Evolutionary conservation across 169 alveolate genomes (phyloP).

Genomic region (Theileria sp.): DNA sequence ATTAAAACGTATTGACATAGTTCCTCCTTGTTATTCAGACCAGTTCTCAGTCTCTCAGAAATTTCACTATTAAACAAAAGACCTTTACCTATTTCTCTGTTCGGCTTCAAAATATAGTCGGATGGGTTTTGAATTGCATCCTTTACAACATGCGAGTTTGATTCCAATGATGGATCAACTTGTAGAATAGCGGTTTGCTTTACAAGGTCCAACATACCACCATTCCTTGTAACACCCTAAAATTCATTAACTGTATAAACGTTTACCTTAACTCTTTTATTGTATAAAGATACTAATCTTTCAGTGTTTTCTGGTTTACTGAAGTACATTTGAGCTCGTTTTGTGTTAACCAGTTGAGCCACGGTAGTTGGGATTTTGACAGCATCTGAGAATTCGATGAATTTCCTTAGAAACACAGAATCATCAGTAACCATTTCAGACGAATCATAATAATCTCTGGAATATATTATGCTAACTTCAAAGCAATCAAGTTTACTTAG

Average conservation of each 20-base stretch:
- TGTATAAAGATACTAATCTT: slow-evolving; percentile 7
- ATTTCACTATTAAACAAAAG: slow-evolving; percentile 19
- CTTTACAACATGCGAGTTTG: slow-evolving; percentile 17
- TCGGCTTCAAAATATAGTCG: slow-evolving; percentile 40
- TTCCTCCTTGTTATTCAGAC: neutral
- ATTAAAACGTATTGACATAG: slow-evolving; percentile 53
- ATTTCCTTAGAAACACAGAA: slow-evolving; percentile 26
- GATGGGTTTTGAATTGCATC: slow-evolving; percentile 56
- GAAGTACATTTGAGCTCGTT: slow-evolving; percentile 53
- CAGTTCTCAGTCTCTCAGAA: slow-evolving; percentile 13
- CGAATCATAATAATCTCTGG: slow-evolving; percentile 32
- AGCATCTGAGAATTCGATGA: slow-evolving; percentile 50
- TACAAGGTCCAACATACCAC: neutral
- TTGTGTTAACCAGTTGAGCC: slow-evolving; percentile 55
- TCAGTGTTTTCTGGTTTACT: slow-evolving; percentile 23
- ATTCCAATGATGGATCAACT: slow-evolving; percentile 60
- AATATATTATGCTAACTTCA: slow-evolving; percentile 58
- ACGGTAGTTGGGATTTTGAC: slow-evolving; percentile 56
- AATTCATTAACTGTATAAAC: neutral
- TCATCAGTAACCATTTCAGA: slow-evolving; percentile 21
- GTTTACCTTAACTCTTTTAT: slow-evolving; percentile 20
- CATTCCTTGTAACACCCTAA: slow-evolving; percentile 13
- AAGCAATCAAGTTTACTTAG: neutral
- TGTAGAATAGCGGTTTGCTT: slow-evolving; percentile 42
- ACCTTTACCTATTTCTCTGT: slow-evolving; percentile 57